These are phyloP conservation scores for Capsicum pubescens DNA, from an alignment of 257 asterid species.

Conservation along the genomic window DNA sequence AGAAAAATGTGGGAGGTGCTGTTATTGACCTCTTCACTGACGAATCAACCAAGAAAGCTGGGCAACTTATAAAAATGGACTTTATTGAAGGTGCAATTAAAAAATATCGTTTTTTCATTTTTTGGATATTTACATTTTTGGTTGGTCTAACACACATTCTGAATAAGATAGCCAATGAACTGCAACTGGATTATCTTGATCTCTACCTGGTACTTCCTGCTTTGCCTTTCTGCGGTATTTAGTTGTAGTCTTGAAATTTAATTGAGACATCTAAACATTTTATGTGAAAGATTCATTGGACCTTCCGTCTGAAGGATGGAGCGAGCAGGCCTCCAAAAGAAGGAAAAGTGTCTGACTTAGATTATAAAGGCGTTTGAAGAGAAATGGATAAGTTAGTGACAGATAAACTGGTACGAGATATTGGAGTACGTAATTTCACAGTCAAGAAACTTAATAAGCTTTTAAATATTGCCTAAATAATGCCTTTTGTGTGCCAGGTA, in stretches of 20 bases:
- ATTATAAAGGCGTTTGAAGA: constrained; percentile 77
- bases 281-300: constrained; percentile 65
- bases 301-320: constrained; percentile 64
- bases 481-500: constrained; percentile 81
- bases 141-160: too few species aligned
- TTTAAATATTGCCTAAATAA: constrained; percentile 50
- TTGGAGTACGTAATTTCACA: constrained; percentile 69
- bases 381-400: constrained; percentile 79
- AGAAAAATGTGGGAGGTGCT: too few species aligned
- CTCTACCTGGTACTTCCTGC: constrained; percentile 57
- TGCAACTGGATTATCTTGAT: constrained; percentile 76
- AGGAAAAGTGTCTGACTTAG: constrained; percentile 63
- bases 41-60: too few species aligned
- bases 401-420: constrained; percentile 61
- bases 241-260: not conserved
- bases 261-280: not conserved
- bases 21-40: too few species aligned
- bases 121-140: too few species aligned
- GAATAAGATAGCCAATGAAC: constrained; percentile 32
- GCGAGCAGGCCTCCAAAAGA: constrained; percentile 30
- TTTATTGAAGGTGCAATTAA: too few species aligned
- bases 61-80: too few species aligned
- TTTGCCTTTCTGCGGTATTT: not conserved
- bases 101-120: too few species aligned
- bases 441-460: constrained; percentile 58